Conservation (phyloP, 75 land plant genomes). For the Pinus albicaulis region DNA sequence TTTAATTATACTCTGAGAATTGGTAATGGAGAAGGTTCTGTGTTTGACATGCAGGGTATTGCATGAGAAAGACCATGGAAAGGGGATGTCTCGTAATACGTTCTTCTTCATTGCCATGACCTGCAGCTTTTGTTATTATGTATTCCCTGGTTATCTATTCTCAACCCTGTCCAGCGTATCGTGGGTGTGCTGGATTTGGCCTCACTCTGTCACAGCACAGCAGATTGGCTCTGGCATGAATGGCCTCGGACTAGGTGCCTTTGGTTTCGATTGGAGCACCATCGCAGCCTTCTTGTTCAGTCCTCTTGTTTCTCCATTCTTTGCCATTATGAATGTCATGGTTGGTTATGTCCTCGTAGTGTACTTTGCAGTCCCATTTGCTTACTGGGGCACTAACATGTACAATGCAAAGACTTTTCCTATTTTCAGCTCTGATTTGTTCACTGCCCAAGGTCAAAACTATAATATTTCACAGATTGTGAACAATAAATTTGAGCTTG, state of each 20-base stretch:
- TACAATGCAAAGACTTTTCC: constrained; percentile 70
- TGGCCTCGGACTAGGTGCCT: constrained; percentile 81
- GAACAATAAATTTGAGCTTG: constrained; percentile 62
- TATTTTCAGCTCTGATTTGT: constrained; percentile 54
- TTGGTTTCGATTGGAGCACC: constrained; percentile 69
- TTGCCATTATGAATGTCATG: constrained; percentile 62
- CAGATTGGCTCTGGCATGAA: constrained; percentile 74
- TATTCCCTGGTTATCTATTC: constrained; percentile 72
- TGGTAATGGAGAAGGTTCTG: background rate
- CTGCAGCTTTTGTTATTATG: constrained; percentile 67
- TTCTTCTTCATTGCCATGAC: constrained; percentile 63
- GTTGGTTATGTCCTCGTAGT: constrained; percentile 49
- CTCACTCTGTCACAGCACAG: constrained; percentile 73
- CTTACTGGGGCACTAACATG: constrained; percentile 56
- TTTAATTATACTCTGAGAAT: constrained; percentile 10
- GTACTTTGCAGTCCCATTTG: constrained; percentile 49
- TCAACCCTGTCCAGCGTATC: constrained; percentile 60
- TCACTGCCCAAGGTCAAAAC: constrained; percentile 36
- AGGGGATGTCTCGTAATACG: constrained; percentile 48
- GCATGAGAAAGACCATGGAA: constrained; percentile 50
- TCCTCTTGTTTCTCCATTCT: constrained; percentile 73
- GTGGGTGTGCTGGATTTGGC: constrained; percentile 68
- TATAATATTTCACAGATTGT: constrained; percentile 63
- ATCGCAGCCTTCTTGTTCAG: constrained; percentile 66
- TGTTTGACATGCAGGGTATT: constrained; percentile 49